phyloP scores from a whole-genome alignment of 2,329 filamentous ascomycete genomes.

The Monosporascus ibericus region DNA sequence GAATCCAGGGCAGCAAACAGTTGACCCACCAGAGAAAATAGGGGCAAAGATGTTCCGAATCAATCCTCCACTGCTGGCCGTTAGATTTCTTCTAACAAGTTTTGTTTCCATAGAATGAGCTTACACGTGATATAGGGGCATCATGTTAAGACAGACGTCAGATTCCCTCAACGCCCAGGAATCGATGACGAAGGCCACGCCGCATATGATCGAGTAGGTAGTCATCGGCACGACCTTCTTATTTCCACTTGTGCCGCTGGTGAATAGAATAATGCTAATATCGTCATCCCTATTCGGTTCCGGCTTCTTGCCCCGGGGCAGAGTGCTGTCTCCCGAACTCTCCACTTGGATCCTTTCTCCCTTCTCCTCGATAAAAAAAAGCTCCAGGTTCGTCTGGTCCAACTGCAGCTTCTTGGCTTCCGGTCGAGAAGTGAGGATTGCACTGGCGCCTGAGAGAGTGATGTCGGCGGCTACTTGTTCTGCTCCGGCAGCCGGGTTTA shows the following conservation, averaged over 20 bases:
- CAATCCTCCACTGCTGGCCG: conserved; percentile 39
- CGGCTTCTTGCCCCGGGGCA: conserved; percentile 1
- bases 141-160: conserved; percentile 52
- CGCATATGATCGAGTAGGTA: conserved; percentile 42
- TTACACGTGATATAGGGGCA: conserved; percentile 52
- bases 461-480: conserved; percentile 48
- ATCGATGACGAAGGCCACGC: conserved; percentile 45
- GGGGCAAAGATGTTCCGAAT: conserved; percentile 50
- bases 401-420: conserved; percentile 36
- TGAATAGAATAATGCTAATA: conserved; percentile 47
- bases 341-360: conserved; percentile 30
- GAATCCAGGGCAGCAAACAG: conserved; percentile 48
- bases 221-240: conserved; percentile 53
- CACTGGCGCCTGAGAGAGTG: conserved; percentile 37
- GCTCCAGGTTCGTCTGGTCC: conserved; percentile 26
- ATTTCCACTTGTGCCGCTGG: conserved; percentile 51
- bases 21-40: conserved; percentile 46
- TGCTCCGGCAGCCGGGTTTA: conserved; percentile 41
- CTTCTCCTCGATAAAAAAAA: conserved; percentile 32
- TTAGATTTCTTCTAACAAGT: not conserved
- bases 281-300: conserved; percentile 38
- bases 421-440: conserved; percentile 37
- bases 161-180: conserved; percentile 42
- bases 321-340: not conserved
- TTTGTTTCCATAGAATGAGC: conserved; percentile 13